Conservation (phyloP, 2,329 filamentous ascomycete species). For the Ceratocystis colombiana region DNA sequence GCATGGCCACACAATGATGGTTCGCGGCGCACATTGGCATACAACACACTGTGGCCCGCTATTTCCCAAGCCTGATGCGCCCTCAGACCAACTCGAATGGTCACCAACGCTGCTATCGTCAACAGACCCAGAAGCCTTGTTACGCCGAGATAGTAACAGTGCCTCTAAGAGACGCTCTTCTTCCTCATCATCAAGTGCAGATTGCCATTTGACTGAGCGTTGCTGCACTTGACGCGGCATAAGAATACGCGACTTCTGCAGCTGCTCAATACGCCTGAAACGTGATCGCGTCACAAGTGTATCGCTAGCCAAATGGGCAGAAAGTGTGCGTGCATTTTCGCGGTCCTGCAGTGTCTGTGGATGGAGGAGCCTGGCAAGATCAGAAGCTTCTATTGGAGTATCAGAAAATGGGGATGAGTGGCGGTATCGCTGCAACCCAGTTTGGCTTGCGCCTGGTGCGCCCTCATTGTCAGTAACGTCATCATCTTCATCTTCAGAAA, state of each 20-base stretch:
- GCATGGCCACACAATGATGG: constrained; percentile 92
- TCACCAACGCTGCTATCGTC: constrained; percentile 1
- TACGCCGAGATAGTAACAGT: constrained; percentile 46
- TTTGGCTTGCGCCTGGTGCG: background rate
- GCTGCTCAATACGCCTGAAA: constrained; percentile 58
- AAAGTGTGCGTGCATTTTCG: constrained; percentile 69
- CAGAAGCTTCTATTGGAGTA: constrained; percentile 52
- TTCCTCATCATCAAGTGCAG: constrained; percentile 37
- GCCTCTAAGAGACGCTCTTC: constrained; percentile 53
- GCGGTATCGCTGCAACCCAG: constrained; percentile 29
- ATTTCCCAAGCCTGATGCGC: constrained; percentile 48
- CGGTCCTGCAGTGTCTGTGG: constrained; percentile 67
- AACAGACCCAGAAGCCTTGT: constrained; percentile 23
- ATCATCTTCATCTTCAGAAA: constrained; percentile 41
- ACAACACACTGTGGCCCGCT: constrained; percentile 82
- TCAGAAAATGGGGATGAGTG: constrained; percentile 52
- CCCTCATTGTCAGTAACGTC: background rate
- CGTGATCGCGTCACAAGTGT: constrained; percentile 71
- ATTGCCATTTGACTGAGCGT: background rate
- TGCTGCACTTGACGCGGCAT: constrained; percentile 27
- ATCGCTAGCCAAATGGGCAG: constrained; percentile 63
- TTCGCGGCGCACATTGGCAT: constrained; percentile 75
- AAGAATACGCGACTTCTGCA: constrained; percentile 57
- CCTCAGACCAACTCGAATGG: constrained; percentile 28
- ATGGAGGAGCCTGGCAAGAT: constrained; percentile 71